These are phyloP conservation scores for Neopestalotiopsis clavispora DNA, from an alignment of 2,329 filamentous ascomycete species.

Conservation along the genomic window DNA sequence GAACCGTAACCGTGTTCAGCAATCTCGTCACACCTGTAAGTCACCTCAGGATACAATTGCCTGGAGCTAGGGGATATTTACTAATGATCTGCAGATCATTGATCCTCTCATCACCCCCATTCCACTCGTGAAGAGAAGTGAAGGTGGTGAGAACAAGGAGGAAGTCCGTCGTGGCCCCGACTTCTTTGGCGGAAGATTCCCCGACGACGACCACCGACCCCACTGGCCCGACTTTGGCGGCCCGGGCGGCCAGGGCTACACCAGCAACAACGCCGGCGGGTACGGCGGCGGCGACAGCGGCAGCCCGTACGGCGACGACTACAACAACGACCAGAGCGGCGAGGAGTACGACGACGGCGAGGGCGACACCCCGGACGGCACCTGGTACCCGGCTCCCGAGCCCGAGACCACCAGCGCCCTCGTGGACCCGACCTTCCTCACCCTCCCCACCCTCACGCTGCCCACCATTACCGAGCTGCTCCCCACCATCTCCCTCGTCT, in stretches of 20 bases:
- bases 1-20: neutral
- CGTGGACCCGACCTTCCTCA: neutral
- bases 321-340: neutral
- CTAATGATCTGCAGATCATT: neutral
- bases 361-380: neutral
- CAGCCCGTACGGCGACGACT: neutral
- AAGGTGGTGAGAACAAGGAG: too few relatives aligned
- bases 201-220: neutral
- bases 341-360: neutral
- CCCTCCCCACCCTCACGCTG: neutral
- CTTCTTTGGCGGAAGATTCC: neutral
- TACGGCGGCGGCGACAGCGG: neutral
- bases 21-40: neutral
- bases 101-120: neutral
- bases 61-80: neutral
- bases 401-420: neutral
- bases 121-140: neutral
- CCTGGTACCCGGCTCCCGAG: neutral
- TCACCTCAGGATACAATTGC: neutral
- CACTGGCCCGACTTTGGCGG: neutral
- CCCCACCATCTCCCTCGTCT: neutral
- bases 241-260: too few relatives aligned
- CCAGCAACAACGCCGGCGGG: neutral
- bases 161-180: neutral
- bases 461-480: neutral